phyloP scores from a whole-genome alignment of 345 rosid species.

The Eucalyptus tenuipes region DNA sequence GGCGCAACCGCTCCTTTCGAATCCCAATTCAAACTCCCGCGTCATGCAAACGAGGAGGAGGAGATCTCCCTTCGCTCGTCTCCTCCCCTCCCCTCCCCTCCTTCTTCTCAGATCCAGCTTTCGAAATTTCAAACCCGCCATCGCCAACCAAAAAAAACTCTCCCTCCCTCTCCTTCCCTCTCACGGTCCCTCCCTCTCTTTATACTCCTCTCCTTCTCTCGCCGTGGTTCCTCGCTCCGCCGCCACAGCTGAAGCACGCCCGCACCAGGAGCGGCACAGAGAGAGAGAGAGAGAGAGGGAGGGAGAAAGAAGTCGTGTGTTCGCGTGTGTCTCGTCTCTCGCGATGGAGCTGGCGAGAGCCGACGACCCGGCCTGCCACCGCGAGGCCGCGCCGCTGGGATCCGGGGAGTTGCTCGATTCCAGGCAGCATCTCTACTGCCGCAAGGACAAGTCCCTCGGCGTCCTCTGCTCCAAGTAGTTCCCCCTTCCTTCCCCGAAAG shows the following conservation, averaged over 20 bases:
- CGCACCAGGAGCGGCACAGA: not conserved
- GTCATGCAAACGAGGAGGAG: not conserved
- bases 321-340: not conserved
- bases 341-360: not conserved
- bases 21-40: conserved; percentile 2
- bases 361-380: not conserved
- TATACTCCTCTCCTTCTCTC: not conserved
- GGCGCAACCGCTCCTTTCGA: not conserved
- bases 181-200: not conserved
- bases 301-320: not conserved
- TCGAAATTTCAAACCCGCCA: conserved; percentile 6
- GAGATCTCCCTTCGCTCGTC: not conserved
- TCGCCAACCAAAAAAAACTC: not conserved
- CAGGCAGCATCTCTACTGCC: conserved; percentile 33
- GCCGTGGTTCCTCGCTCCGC: not conserved
- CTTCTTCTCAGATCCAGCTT: not conserved
- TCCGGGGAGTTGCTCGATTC: conserved; percentile 21
- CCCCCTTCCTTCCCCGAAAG: not conserved
- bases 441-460: conserved; percentile 79
- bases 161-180: not conserved
- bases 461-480: conserved; percentile 54
- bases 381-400: not conserved
- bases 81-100: too few species aligned
- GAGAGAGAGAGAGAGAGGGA: not conserved
- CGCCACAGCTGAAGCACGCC: not conserved